Base-by-base conservation (phyloP, 805 yeast genomes). In the Debaryomyces maramus region DNA sequence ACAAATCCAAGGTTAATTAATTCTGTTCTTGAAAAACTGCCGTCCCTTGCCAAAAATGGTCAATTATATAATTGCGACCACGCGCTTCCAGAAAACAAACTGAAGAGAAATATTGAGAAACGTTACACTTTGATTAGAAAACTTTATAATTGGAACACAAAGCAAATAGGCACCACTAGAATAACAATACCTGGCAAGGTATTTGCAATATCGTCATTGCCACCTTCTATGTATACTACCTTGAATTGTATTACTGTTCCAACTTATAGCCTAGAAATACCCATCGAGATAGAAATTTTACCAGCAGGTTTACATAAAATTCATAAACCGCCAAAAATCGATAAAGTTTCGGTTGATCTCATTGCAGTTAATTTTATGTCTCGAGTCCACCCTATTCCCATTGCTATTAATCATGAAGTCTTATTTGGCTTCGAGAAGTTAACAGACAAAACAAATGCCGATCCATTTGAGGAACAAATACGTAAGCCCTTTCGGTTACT, bases 391-490 rank as follows among this genome's bases (percentile, higher is more conserved):
- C 10, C 14, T 18, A 31, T 17, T 31, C 23, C 34, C 10, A 31
- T 31, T 5, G 8, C 15, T 6, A 31, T 31, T 17, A 20, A 20
- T 18, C 13, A 17, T 31, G 34, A 31, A 6, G 8, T 31, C 8
- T 23, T 31, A 9, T 31, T 31, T 31, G 22, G 34, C 10, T 10
- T 14, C 9, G 19, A 31, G 11, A 18, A 17, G 13, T 11, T 31
- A 17, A 18, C 23, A 17, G 34, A 31, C 13, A 6, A 8, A n/a
- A 31, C 8, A 18, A 15, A 31, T 18, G 17, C n/a, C 20, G 21
- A 31, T 20, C 34, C 22, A 11, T 17, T 31, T 17, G 34, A 31
- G 11, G 34, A 31, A 18, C 19, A 31, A 11, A 31, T 31, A 2
- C 17, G 11, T 18, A 16, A 11, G 19, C 23, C 22, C 5, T 18